These are phyloP conservation scores for Candida succiphila DNA, from an alignment of 805 yeast genomes.

Conservation along the genomic window DNA sequence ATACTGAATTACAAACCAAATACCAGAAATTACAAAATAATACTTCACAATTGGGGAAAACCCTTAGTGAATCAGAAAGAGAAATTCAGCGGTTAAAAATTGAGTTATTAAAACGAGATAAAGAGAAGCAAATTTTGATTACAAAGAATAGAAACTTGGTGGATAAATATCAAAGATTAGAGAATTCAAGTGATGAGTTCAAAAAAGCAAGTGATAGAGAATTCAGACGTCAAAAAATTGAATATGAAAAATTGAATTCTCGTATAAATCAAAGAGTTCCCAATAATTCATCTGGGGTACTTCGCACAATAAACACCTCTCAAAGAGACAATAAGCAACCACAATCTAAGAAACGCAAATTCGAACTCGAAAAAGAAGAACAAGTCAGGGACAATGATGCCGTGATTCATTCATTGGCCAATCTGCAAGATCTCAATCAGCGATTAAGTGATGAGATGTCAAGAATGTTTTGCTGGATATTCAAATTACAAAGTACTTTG, in stretches of 20 bases:
- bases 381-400: no score
- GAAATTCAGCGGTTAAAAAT: slow-evolving; percentile 9
- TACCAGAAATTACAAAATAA: slow-evolving; percentile 6
- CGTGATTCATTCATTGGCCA: background rate
- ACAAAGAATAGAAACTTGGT: slow-evolving; percentile 6
- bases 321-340: background rate
- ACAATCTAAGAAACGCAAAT: background rate
- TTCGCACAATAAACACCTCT: background rate
- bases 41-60: slow-evolving; percentile 2
- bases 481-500: background rate
- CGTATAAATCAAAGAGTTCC: background rate
- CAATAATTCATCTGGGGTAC: background rate
- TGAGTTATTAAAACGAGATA: slow-evolving; percentile 9
- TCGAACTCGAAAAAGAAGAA: no score
- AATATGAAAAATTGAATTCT: slow-evolving; percentile 3
- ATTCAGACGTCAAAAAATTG: slow-evolving; percentile 9
- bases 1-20: slow-evolving; percentile 8
- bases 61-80: slow-evolving; percentile 8
- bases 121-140: slow-evolving; percentile 6
- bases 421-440: background rate
- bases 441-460: slow-evolving; percentile 1
- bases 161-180: slow-evolving; percentile 9
- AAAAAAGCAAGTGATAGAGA: slow-evolving; percentile 12
- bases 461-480: background rate
- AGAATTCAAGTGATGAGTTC: slow-evolving; percentile 9